A percentile compares a stretch with the other conserved stretches of the same genome.
Conservation (phyloP, 495 filamentous ascomycete genomes). For the Aspergillus campestris region DNA sequence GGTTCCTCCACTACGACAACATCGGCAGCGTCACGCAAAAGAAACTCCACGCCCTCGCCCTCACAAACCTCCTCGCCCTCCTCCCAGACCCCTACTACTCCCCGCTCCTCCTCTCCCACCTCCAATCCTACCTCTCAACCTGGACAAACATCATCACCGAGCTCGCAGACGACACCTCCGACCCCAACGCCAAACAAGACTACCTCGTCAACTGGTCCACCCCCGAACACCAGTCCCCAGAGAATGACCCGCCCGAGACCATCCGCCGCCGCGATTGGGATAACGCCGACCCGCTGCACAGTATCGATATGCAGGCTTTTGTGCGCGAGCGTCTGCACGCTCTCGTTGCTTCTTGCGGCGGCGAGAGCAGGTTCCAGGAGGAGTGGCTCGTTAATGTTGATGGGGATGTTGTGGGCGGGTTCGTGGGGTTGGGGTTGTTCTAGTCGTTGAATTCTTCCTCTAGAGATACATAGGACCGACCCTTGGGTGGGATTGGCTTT, state of each 20-base stretch:
- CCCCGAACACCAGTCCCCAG: constrained; percentile 21
- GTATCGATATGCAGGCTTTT: constrained; percentile 60
- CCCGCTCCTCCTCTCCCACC: constrained; percentile 46
- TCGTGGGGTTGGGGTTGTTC: constrained; percentile 46
- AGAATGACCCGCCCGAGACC: constrained; percentile 57
- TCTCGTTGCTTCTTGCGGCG: constrained; percentile 60
- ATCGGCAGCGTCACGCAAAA: constrained; percentile 64
- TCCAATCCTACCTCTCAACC: constrained; percentile 61
- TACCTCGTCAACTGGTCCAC: constrained; percentile 48
- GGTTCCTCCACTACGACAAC: constrained; percentile 81
- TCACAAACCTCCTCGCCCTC: constrained; percentile 71
- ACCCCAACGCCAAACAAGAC: constrained; percentile 31
- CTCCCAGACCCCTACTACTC: constrained; percentile 40
- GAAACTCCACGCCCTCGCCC: constrained; percentile 74
- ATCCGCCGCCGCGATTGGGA: constrained; percentile 47
- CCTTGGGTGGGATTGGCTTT: background rate
- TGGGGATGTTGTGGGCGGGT: constrained; percentile 62
- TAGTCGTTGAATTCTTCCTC: too few species aligned
- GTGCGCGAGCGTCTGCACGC: constrained; percentile 57
- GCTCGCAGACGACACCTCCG: constrained; percentile 41
- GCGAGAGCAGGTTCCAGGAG: constrained; percentile 61
- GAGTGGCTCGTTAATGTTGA: constrained; percentile 88
- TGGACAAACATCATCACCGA: constrained; percentile 63
- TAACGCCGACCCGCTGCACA: constrained; percentile 60
- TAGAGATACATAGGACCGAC: too few species aligned